phyloP scores from a whole-genome alignment of 768 basidiomycete genomes.

The Dacryopinax primogenitus region DNA sequence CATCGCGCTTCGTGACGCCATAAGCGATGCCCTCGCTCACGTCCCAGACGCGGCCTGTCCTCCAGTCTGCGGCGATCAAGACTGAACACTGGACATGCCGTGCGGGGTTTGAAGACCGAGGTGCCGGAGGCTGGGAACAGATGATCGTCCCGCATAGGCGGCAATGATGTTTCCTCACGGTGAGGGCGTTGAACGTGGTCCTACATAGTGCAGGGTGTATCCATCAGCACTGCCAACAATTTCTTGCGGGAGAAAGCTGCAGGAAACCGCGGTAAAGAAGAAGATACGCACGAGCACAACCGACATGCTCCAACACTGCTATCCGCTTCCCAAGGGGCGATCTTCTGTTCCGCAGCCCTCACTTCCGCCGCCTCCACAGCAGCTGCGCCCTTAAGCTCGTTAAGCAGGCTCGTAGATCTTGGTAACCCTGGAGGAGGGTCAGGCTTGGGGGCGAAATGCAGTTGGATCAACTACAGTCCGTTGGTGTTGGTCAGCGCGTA shows the following conservation, averaged over 20 bases:
- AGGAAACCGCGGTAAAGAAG: slow-evolving; percentile 19
- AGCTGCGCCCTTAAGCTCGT: background rate
- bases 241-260: background rate
- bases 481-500: slow-evolving; percentile 15
- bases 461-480: slow-evolving; percentile 28
- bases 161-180: slow-evolving; percentile 93
- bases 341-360: background rate
- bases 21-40: slow-evolving; percentile 19
- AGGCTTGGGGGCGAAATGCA: slow-evolving; percentile 32
- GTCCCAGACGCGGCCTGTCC: slow-evolving; percentile 32
- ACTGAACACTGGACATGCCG: slow-evolving; percentile 59
- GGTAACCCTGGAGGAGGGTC: background rate
- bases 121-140: slow-evolving; percentile 73
- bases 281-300: background rate
- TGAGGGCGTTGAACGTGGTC: slow-evolving; percentile 61
- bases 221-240: too few relatives aligned
- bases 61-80: slow-evolving; percentile 73
- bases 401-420: background rate
- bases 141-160: slow-evolving; percentile 85
- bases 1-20: slow-evolving; percentile 17
- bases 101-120: slow-evolving; percentile 22
- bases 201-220: slow-evolving; percentile 26
- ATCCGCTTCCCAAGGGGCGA: background rate
- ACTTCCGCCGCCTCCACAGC: background rate
- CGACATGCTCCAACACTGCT: slow-evolving; percentile 32